Evolutionary conservation across 2,329 filamentous ascomycete species (phyloP), one percentile per base, ranked within the genome.

Genomic region (Diaporthe batatas): DNA sequence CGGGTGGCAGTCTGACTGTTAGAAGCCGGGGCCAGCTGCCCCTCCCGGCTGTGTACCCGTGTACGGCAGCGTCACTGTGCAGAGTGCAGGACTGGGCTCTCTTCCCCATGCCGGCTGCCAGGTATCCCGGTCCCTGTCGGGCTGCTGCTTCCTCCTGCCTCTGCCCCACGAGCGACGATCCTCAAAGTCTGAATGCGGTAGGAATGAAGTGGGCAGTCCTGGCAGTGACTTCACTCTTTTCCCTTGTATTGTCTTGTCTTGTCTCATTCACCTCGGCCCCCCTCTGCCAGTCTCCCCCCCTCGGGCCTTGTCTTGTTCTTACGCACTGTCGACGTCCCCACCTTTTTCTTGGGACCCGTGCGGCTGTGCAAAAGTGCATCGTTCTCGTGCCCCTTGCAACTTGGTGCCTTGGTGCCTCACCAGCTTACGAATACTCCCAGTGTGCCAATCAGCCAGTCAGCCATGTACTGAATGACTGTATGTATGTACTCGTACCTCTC

Each of bases 161-260:
- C 62, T 65, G 62, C 62, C 44, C 62, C 62, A 65, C 62, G 62
- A 65, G 62, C n/a, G 62, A 51, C 62, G 62, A 65, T 65, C 62
- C 62, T 65, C 62, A 51, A 51, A 65, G 62, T 65, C 62, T 65
- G 62, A 65, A 36, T 65, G 44, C 32, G 44, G 44, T 42, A 36
- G 62, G 62, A 65, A 65, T 65, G 62, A 32, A 65, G 44, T 47
- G 29, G n/a, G 21, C 21, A 49, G 44, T 10, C 44, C 44, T 47
- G 44, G 21, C 21, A 47, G 62, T 65, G 62, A 65, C 62, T 65
- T 65, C 62, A 65, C 44, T 25, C 51, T 25, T 65, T 14, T 23
- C 44, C 62, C 44, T 65, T 65, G 25, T 51, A 21, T 36, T 65
- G 39, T 64, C 58, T 65, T 51, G 42, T 25, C 42, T 51, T 65